Conservation (phyloP, 2,329 filamentous ascomycete genomes). For the Dactylella cylindrospora region DNA sequence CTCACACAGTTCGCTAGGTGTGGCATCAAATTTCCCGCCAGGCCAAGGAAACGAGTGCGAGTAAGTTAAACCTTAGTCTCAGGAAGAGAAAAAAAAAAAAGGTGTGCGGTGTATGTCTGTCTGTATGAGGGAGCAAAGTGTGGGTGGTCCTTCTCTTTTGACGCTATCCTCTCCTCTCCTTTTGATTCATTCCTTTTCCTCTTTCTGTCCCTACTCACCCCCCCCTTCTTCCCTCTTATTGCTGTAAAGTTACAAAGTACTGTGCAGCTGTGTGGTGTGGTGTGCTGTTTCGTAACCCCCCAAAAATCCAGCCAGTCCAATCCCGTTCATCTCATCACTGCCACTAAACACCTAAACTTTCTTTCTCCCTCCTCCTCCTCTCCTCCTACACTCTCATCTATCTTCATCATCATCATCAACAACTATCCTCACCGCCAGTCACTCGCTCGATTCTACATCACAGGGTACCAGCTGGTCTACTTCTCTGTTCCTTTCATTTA, state of each 20-base stretch:
- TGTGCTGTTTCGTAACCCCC: too few relatives aligned
- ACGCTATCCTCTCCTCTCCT: too few relatives aligned
- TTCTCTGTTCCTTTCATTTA: slow-evolving; percentile 28
- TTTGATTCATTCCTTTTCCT: too few relatives aligned
- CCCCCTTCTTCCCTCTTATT: background rate
- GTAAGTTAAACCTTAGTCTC: background rate
- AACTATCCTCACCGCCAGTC: slow-evolving; percentile 40
- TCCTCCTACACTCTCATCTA: slow-evolving; percentile 4
- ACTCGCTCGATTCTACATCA: slow-evolving; percentile 42
- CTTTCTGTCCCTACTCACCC: too few relatives aligned
- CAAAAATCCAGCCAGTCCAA: slow-evolving; percentile 5
- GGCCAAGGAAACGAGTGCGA: background rate
- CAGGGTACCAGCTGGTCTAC: slow-evolving; percentile 44
- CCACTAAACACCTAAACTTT: too few relatives aligned
- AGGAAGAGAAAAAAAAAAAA: too few relatives aligned
- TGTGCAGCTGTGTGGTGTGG: too few relatives aligned
- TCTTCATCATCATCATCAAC: slow-evolving; percentile 1
- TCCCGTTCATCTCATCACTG: slow-evolving; percentile 1
- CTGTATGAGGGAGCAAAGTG: slow-evolving; percentile 7
- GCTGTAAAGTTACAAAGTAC: background rate
- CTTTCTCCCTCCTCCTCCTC: background rate
- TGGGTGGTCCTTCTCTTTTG: too few relatives aligned
- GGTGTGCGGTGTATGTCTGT: too few relatives aligned
- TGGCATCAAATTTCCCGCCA: slow-evolving; percentile 27
- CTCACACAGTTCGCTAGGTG: slow-evolving; percentile 10